These are phyloP conservation scores for Pholiota molesta DNA, from an alignment of 768 basidiomycete species.

Conservation along the genomic window DNA sequence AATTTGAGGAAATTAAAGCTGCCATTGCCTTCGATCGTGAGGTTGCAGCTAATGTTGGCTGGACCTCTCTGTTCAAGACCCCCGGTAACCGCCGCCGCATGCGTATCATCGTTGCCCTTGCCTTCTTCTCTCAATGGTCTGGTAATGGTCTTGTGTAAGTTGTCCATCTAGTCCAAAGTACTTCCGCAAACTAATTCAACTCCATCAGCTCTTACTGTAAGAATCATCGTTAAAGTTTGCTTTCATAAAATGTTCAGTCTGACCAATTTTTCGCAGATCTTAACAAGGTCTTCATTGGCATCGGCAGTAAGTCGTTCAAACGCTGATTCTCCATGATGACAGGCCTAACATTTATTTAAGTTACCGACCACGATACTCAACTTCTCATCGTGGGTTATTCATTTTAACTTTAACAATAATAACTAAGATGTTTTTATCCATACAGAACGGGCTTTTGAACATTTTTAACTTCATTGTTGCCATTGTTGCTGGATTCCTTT, in stretches of 20 bases:
- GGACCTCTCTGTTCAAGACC: slow-evolving; percentile 46
- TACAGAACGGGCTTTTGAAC: slow-evolving; percentile 54
- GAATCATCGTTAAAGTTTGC: background rate
- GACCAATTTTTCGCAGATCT: slow-evolving; percentile 33
- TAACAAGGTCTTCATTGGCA: slow-evolving; percentile 53
- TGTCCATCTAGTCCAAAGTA: slow-evolving; percentile 19
- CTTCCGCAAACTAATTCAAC: slow-evolving; percentile 3
- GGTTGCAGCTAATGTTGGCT: slow-evolving; percentile 45
- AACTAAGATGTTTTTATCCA: background rate
- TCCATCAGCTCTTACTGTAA: slow-evolving; percentile 48
- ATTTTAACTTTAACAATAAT: background rate
- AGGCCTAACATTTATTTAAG: slow-evolving; percentile 23
- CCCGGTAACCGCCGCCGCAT: slow-evolving; percentile 57
- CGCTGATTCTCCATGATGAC: background rate
- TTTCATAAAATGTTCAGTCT: background rate
- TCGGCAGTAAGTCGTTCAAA: slow-evolving; percentile 39
- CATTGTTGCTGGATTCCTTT: slow-evolving; percentile 49
- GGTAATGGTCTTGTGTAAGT: slow-evolving; percentile 52
- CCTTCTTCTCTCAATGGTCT: slow-evolving; percentile 64
- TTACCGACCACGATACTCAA: slow-evolving; percentile 47
- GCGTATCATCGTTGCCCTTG: slow-evolving; percentile 59
- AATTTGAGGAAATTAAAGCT: slow-evolving; percentile 67
- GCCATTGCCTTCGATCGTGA: slow-evolving; percentile 49
- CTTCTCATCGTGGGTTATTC: slow-evolving; percentile 36
- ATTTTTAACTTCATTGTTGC: slow-evolving; percentile 61